A percentile compares a stretch with the other conserved stretches of the same genome.
Evolutionary conservation across 495 filamentous ascomycete genomes (phyloP).

Genomic region (Neurospora sp.): DNA sequence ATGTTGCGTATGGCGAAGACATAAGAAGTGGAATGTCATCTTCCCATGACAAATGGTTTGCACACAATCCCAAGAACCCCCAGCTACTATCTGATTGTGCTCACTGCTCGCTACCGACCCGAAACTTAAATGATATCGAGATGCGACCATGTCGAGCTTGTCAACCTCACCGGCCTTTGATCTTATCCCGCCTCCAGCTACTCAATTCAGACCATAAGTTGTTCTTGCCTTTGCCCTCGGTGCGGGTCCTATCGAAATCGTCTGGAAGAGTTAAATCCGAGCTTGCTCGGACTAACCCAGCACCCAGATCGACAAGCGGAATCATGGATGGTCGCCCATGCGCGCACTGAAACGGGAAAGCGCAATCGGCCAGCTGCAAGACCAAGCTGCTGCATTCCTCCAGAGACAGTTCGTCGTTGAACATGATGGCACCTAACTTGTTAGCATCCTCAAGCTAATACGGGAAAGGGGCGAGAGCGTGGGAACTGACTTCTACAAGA

Average conservation of each 20-base stretch:
- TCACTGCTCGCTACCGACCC: background rate
- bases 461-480: no score
- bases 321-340: slow-evolving; percentile 75
- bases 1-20: background rate
- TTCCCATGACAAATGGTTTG: background rate
- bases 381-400: slow-evolving; percentile 61
- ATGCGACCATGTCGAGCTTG: background rate
- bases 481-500: slow-evolving; percentile 59
- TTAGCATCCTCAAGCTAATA: slow-evolving; percentile 1
- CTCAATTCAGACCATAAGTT: background rate
- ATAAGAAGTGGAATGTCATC: background rate
- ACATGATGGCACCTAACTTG: slow-evolving; percentile 71
- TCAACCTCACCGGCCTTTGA: background rate
- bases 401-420: slow-evolving; percentile 65
- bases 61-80: background rate
- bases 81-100: background rate
- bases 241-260: background rate
- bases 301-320: slow-evolving; percentile 52
- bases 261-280: background rate
- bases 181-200: background rate
- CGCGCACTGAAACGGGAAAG: slow-evolving; percentile 89
- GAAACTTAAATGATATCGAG: background rate
- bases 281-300: background rate
- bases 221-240: background rate
- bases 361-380: slow-evolving; percentile 50